A percentile compares a stretch with the other conserved stretches of the same genome.
Conservation (phyloP, 106 monocot genomes). For the Allium sativum region DNA sequence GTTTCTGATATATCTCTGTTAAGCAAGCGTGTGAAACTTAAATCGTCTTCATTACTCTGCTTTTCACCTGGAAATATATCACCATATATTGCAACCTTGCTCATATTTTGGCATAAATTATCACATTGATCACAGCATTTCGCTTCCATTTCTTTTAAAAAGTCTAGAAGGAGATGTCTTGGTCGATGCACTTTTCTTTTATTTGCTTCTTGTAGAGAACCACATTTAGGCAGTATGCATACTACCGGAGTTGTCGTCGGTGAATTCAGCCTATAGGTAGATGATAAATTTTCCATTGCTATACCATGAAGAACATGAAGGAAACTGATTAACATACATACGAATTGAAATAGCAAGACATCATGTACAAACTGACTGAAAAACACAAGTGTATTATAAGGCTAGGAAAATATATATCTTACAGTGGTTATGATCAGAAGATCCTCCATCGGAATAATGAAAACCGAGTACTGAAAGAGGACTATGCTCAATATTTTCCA, state of each 20-base stretch:
- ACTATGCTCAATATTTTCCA: slow-evolving; percentile 9
- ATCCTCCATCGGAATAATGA: neutral
- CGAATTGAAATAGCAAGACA: too few species aligned
- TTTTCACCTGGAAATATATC: neutral
- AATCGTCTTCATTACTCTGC: neutral
- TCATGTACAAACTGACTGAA: too few species aligned
- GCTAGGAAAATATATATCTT: neutral
- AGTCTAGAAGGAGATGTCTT: slow-evolving; percentile 12
- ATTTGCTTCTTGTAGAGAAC: neutral
- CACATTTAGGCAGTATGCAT: too few species aligned
- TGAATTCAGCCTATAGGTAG: slow-evolving; percentile 3
- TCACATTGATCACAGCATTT: neutral
- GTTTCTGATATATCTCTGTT: neutral
- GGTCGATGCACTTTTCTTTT: neutral
- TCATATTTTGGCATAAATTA: neutral
- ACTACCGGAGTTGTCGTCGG: neutral
- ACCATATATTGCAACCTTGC: neutral
- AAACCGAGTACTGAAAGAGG: slow-evolving; percentile 7
- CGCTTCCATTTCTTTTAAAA: slow-evolving; percentile 5
- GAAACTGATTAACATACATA: neutral
- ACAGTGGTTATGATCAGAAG: slow-evolving; percentile 4
- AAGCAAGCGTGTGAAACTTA: neutral
- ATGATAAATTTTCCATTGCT: slow-evolving; percentile 4
- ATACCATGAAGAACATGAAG: slow-evolving; percentile 1
- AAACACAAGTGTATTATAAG: too few species aligned